A percentile compares a stretch with the other conserved stretches of the same genome.
These are phyloP conservation scores for Rubia yunnanensis DNA, from an alignment of 257 asterid species.

Conservation along the genomic window DNA sequence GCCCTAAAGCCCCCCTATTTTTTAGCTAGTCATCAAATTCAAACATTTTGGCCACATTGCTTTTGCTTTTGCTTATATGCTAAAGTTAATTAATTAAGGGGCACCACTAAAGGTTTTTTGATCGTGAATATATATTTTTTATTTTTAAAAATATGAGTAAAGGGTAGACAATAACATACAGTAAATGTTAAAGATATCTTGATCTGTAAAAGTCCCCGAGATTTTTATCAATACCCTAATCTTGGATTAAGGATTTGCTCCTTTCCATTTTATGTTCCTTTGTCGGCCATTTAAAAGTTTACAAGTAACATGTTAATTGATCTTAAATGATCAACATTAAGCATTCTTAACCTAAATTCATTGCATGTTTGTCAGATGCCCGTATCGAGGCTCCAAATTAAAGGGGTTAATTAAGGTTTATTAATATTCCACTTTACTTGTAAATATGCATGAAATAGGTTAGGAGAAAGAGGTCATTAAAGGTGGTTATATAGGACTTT, in stretches of 20 bases:
- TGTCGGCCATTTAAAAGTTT: constrained; percentile 12
- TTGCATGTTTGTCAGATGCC: constrained; percentile 1
- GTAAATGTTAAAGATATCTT: background rate
- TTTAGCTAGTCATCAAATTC: background rate
- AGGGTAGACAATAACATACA: constrained; percentile 11
- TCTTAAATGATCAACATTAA: background rate
- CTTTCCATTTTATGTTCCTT: constrained; percentile 3
- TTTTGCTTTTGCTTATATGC: constrained; percentile 28
- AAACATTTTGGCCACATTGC: constrained; percentile 14
- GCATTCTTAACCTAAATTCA: background rate
- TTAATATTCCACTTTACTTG: too few relatives aligned
- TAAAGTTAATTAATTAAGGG: constrained; percentile 27
- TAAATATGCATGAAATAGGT: too few relatives aligned
- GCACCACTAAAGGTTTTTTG: constrained; percentile 23
- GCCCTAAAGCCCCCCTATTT: constrained; percentile 8
- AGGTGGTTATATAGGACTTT: too few relatives aligned
- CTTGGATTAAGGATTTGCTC: constrained; percentile 13
- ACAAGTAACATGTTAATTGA: background rate
- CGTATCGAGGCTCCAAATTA: background rate
- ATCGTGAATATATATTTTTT: too few relatives aligned
- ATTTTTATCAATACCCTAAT: constrained; percentile 6
- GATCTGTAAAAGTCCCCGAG: constrained; percentile 7
- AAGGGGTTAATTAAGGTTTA: background rate
- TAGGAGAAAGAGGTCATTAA: too few relatives aligned
- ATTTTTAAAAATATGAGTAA: too few relatives aligned